Conservation (phyloP, 176 grass and related monocot genomes). For the Tuctoria greenei region DNA sequence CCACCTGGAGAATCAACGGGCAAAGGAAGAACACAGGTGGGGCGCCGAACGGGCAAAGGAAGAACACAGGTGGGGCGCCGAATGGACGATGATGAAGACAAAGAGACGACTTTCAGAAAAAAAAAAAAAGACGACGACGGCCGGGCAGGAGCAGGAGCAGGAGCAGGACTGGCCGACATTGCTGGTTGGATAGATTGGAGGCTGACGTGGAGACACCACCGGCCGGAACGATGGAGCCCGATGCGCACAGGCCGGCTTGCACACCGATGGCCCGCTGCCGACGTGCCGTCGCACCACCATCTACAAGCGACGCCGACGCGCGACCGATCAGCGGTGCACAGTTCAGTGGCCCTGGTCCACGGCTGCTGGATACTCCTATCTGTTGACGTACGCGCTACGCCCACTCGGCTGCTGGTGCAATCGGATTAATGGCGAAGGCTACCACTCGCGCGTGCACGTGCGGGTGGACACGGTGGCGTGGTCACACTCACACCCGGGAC, state of each 20-base stretch:
- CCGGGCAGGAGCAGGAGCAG: too few relatives aligned
- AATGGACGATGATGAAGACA: too few relatives aligned
- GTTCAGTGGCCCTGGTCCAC: not conserved
- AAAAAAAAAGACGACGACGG: not conserved
- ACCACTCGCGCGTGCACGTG: not conserved
- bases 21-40: too few relatives aligned
- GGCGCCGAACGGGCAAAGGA: too few relatives aligned
- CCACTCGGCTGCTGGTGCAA: not conserved
- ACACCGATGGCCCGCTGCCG: too few relatives aligned
- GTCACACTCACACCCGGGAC: not conserved
- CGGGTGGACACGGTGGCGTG: too few relatives aligned
- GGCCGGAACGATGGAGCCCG: slow-evolving; percentile 38
- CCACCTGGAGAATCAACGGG: too few relatives aligned
- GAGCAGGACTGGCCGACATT: not conserved
- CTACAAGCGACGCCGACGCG: not conserved
- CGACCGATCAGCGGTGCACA: too few relatives aligned
- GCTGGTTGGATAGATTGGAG: not conserved
- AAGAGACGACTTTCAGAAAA: too few relatives aligned
- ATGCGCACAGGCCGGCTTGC: not conserved
- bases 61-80: too few relatives aligned
- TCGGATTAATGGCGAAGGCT: not conserved
- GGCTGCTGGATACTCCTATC: not conserved
- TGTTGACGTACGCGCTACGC: not conserved
- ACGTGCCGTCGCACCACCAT: not conserved
- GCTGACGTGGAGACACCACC: slow-evolving; percentile 38